A percentile compares a stretch with the other conserved stretches of the same genome.
Conservation (phyloP, 2,329 filamentous ascomycete genomes). For the Aureobasidium leucospermi region DNA sequence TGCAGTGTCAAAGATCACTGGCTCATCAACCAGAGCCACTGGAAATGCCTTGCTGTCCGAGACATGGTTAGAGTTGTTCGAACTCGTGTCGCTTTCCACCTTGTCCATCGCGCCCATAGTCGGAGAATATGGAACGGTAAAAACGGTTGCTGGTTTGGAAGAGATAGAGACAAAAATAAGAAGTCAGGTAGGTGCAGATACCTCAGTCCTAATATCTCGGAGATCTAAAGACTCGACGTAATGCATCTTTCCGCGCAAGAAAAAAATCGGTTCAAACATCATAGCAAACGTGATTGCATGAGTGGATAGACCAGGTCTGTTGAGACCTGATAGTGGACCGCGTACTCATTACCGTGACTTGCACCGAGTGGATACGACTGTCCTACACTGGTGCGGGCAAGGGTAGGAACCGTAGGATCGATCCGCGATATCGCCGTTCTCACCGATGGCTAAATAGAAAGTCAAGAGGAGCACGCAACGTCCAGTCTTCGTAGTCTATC, state of each 20-base stretch:
- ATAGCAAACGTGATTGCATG: background rate
- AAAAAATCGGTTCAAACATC: background rate
- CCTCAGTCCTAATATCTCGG: background rate
- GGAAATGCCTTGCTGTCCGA: constrained; percentile 17
- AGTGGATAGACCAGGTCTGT: background rate
- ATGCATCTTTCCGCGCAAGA: background rate
- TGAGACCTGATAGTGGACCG: constrained; percentile 8
- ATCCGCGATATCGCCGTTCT: background rate
- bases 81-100: background rate
- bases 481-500: background rate
- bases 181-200: background rate
- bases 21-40: constrained; percentile 17
- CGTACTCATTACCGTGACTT: background rate
- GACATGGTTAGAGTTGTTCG: background rate
- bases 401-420: background rate
- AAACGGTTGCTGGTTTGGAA: no score
- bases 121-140: background rate
- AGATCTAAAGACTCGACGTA: background rate
- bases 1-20: constrained; percentile 18
- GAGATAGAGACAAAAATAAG: background rate
- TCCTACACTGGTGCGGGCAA: background rate
- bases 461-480: background rate
- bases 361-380: background rate
- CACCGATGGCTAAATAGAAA: background rate
- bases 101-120: background rate